phyloP scores from a whole-genome alignment of 805 yeast genomes.

The Wickerhamomyces bisporus region DNA sequence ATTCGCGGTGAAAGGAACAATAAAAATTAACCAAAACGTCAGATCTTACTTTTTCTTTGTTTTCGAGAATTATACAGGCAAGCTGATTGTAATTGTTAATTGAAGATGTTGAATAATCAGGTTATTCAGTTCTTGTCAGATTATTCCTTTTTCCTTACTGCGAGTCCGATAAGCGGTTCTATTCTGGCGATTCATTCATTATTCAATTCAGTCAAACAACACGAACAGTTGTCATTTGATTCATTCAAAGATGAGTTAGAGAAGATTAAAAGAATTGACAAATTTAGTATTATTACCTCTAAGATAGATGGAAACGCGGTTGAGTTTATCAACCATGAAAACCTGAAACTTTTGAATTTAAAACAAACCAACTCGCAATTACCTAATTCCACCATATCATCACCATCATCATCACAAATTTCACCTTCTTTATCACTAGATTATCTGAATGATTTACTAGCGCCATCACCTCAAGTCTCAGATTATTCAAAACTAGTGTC shows the following conservation, averaged over 20 bases:
- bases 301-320: slow-evolving; percentile 1
- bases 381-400: background rate
- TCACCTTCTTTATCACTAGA: slow-evolving; percentile 1
- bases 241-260: slow-evolving; percentile 8
- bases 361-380: background rate
- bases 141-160: slow-evolving; percentile 6
- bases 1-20: too few relatives aligned
- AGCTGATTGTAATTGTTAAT: too few relatives aligned
- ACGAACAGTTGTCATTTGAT: background rate
- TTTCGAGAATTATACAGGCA: too few relatives aligned
- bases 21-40: too few relatives aligned
- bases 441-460: slow-evolving; percentile 3
- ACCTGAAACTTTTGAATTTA: slow-evolving; percentile 5
- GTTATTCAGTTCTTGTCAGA: slow-evolving; percentile 9
- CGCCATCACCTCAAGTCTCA: slow-evolving; percentile 1
- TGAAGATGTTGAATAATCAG: background rate
- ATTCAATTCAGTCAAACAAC: slow-evolving; percentile 6
- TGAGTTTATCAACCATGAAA: slow-evolving; percentile 16
- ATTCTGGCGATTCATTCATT: slow-evolving; percentile 8
- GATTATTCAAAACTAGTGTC: slow-evolving; percentile 11
- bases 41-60: too few relatives aligned
- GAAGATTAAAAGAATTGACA: slow-evolving; percentile 9
- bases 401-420: background rate
- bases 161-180: slow-evolving; percentile 15
- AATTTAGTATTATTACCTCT: slow-evolving; percentile 3